Conservation (phyloP, 768 basidiomycete species). For the Leccinum obscurum region DNA sequence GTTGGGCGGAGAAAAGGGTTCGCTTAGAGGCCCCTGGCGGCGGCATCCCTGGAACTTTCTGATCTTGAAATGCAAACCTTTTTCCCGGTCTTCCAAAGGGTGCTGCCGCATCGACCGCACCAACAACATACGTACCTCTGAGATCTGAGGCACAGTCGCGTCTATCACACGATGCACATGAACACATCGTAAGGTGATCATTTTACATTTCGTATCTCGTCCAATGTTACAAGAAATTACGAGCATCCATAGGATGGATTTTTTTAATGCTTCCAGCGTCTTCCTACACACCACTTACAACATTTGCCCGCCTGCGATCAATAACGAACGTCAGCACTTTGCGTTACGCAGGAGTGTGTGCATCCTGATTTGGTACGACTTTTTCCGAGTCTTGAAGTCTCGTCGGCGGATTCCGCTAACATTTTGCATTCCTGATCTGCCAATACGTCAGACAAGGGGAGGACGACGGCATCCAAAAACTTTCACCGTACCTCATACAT, state of each 20-base stretch:
- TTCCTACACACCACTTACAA: not conserved
- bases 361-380: too few species aligned
- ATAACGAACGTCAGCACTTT: not conserved
- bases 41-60: not conserved
- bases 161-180: not conserved
- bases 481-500: not conserved
- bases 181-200: not conserved
- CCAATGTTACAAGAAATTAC: not conserved
- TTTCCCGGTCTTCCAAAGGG: not conserved
- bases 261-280: not conserved
- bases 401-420: not conserved
- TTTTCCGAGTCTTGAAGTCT: too few species aligned
- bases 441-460: not conserved
- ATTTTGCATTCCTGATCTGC: not conserved
- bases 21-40: not conserved
- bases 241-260: not conserved
- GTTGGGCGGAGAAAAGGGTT: not conserved
- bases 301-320: not conserved
- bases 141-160: not conserved
- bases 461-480: not conserved
- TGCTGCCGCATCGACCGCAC: not conserved
- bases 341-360: too few species aligned
- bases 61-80: not conserved
- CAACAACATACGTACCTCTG: not conserved
- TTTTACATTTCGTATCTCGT: not conserved